phyloP scores from a whole-genome alignment of 768 basidiomycete species.

The Serpula lacrymans region DNA sequence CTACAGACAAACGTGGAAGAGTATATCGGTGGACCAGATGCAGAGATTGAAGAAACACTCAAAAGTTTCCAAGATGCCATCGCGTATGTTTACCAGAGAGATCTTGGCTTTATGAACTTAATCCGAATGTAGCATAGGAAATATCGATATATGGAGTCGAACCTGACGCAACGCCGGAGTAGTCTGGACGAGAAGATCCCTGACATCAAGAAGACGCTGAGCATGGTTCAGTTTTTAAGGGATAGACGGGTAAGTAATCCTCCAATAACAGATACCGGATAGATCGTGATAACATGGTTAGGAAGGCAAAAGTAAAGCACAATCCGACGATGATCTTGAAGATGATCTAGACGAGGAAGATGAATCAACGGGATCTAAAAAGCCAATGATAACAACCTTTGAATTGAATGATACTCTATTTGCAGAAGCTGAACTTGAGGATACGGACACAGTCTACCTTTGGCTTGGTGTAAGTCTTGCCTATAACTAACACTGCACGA shows the following conservation, averaged over 20 bases:
- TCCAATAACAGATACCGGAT: not conserved
- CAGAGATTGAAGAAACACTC: constrained; percentile 73
- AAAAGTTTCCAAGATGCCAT: constrained; percentile 88
- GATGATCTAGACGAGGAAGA: constrained; percentile 54
- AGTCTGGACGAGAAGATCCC: constrained; percentile 93
- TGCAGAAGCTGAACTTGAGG: constrained; percentile 85
- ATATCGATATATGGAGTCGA: constrained; percentile 97
- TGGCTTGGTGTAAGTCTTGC: constrained; percentile 84
- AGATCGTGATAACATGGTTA: constrained; percentile 22
- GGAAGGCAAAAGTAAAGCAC: constrained; percentile 56
- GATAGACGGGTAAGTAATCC: constrained; percentile 56
- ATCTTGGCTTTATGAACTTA: constrained; percentile 10
- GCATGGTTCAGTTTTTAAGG: constrained; percentile 82
- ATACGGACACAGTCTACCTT: constrained; percentile 85
- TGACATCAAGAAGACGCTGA: constrained; percentile 89
- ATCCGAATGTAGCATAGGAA: constrained; percentile 59
- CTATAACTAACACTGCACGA: no score
- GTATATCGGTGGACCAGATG: constrained; percentile 77
- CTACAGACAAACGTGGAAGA: constrained; percentile 80
- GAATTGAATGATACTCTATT: constrained; percentile 96
- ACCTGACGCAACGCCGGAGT: constrained; percentile 69
- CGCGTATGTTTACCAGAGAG: constrained; percentile 57
- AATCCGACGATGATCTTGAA: constrained; percentile 43
- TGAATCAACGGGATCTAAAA: constrained; percentile 29
- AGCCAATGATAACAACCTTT: constrained; percentile 78